A percentile compares a stretch with the other conserved stretches of the same genome.
These are phyloP conservation scores for Penicillium crustosum DNA, from an alignment of 2,329 filamentous ascomycete genomes.

Conservation along the genomic window DNA sequence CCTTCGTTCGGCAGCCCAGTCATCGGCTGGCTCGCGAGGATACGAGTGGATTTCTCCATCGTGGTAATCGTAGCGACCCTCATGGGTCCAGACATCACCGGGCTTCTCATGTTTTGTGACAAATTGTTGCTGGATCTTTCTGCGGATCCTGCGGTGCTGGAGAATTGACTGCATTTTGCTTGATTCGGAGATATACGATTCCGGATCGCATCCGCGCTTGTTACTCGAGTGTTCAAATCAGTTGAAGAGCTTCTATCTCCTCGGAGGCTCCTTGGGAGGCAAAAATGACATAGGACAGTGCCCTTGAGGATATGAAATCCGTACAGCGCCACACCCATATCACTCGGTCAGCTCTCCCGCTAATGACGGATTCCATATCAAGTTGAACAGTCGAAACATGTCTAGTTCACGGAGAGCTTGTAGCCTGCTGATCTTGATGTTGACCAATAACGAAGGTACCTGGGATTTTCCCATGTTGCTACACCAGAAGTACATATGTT, in stretches of 20 bases:
- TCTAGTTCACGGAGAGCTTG: not conserved
- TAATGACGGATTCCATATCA: conserved; percentile 4
- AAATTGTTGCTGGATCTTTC: conserved; percentile 24
- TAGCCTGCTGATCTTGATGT: not conserved
- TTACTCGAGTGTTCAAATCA: not conserved
- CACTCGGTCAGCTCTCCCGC: conserved; percentile 12
- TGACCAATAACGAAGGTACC: not conserved
- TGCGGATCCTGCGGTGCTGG: conserved; percentile 15
- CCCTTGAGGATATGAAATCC: conserved; percentile 1
- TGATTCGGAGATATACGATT: not conserved
- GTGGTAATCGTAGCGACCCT: conserved; percentile 16
- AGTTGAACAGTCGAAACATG: too few relatives aligned
- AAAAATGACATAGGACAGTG: conserved; percentile 11
- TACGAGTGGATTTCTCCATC: conserved; percentile 5
- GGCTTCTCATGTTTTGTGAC: conserved; percentile 16
- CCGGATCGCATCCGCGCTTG: not conserved
- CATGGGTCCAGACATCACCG: conserved; percentile 17
- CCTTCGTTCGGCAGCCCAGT: conserved; percentile 1
- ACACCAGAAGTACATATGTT: not conserved
- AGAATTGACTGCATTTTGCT: conserved; percentile 19
- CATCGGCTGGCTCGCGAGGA: not conserved
- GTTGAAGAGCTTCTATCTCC: not conserved
- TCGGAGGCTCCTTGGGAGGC: conserved; percentile 3
- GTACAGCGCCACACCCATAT: conserved; percentile 1
- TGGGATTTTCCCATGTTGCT: not conserved